phyloP scores from a whole-genome alignment of 1,284 basidiomycete genomes.

The Boletellus sp. region DNA sequence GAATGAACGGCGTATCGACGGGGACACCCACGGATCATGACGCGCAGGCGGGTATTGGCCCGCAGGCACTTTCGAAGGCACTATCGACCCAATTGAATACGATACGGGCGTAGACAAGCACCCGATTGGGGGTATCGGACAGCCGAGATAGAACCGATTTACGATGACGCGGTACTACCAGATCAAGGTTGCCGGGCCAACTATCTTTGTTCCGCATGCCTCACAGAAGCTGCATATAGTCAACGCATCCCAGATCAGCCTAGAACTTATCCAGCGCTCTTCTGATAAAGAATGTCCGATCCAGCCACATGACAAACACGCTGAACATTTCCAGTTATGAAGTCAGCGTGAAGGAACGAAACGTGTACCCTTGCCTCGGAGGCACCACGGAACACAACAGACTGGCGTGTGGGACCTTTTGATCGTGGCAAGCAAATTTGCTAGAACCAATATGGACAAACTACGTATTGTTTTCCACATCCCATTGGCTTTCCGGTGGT shows the following conservation, averaged over 20 bases:
- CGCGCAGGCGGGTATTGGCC: background rate
- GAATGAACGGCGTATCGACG: background rate
- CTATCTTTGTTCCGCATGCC: slow-evolving; percentile 26
- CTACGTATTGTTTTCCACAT: slow-evolving; percentile 31
- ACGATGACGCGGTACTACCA: slow-evolving; percentile 15
- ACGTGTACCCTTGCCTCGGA: slow-evolving; percentile 20
- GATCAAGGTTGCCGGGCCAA: slow-evolving; percentile 23
- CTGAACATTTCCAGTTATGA: slow-evolving; percentile 18
- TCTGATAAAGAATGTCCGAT: slow-evolving; percentile 30
- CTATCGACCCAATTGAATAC: slow-evolving; percentile 6
- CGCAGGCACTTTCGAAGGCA: background rate
- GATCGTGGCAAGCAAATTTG: slow-evolving; percentile 19
- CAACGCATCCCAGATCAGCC: slow-evolving; percentile 20
- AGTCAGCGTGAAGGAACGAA: slow-evolving; percentile 10
- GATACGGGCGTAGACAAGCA: slow-evolving; percentile 9
- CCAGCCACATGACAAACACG: slow-evolving; percentile 33
- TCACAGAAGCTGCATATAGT: slow-evolving; percentile 27
- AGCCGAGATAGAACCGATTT: slow-evolving; percentile 26
- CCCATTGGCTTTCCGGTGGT: slow-evolving; percentile 21
- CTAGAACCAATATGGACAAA: slow-evolving; percentile 27
- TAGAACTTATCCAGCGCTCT: slow-evolving; percentile 9
- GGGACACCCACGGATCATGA: slow-evolving; percentile 10
- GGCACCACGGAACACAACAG: slow-evolving; percentile 26
- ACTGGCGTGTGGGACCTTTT: slow-evolving; percentile 25
- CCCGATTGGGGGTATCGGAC: slow-evolving; percentile 8